Evolutionary conservation across 164 flowering plant genomes (phyloP).

Genomic region (Chloranthus sessilifolius): DNA sequence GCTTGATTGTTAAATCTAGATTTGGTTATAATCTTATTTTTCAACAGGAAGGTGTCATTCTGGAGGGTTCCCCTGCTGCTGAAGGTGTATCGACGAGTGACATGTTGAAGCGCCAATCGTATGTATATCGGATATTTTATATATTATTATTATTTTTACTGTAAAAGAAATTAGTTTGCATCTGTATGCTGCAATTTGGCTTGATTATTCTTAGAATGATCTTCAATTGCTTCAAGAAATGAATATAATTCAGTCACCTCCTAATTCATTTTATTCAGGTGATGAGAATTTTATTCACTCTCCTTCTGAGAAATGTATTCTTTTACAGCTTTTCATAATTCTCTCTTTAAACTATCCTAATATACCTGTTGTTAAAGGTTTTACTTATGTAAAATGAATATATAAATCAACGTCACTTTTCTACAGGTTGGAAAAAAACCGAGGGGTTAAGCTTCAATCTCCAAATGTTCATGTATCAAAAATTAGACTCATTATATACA

Average conservation of each 20-base stretch:
- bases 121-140: too few species aligned
- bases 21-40: too few species aligned
- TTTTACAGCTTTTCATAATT: too few species aligned
- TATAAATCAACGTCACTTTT: too few species aligned
- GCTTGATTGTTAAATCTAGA: too few species aligned
- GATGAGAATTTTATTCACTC: neutral
- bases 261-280: neutral
- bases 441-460: conserved; percentile 63
- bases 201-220: neutral
- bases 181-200: neutral
- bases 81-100: conserved; percentile 86
- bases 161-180: neutral
- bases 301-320: conserved; percentile 1
- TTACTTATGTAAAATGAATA: too few species aligned
- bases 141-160: conserved; percentile 1
- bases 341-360: too few species aligned
- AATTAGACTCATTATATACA: conserved; percentile 80
- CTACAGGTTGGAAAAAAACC: conserved; percentile 65
- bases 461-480: conserved; percentile 89
- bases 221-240: neutral
- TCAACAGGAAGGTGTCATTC: conserved; percentile 78
- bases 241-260: neutral
- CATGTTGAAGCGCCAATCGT: conserved; percentile 76
- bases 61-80: conserved; percentile 92
- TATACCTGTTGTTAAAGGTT: neutral